Evolutionary conservation across 805 yeast species (phyloP).

Genomic region (Candida xiaguanensis): DNA sequence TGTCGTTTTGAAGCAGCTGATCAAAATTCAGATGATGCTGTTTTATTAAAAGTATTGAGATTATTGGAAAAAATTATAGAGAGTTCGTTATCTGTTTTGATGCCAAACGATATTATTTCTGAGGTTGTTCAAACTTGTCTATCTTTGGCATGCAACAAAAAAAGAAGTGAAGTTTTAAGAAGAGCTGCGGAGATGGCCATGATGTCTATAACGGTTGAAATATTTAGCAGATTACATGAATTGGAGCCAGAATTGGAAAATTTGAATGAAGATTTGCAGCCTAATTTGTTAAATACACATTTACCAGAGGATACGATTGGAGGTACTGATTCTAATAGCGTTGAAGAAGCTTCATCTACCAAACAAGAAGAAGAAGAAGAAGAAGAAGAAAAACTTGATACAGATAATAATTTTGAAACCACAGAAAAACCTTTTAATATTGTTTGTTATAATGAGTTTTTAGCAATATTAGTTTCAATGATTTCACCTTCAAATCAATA

Average conservation of each 20-base stretch:
- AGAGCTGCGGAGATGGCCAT: slow-evolving; percentile 85
- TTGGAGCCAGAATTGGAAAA: slow-evolving; percentile 53
- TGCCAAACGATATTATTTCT: slow-evolving; percentile 78
- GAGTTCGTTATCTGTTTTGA: slow-evolving; percentile 59
- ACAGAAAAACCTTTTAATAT: slow-evolving; percentile 59
- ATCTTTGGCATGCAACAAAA: slow-evolving; percentile 86
- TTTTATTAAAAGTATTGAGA: slow-evolving; percentile 75
- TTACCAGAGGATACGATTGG: slow-evolving; percentile 62
- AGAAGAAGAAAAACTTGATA: slow-evolving; percentile 13
- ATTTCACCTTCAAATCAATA: slow-evolving; percentile 78
- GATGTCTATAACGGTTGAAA: slow-evolving; percentile 60
- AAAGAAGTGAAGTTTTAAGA: slow-evolving; percentile 85
- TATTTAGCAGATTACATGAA: slow-evolving; percentile 57
- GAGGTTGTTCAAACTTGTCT: slow-evolving; percentile 90
- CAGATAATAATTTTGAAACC: neutral
- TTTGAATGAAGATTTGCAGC: slow-evolving; percentile 38
- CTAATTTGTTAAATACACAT: slow-evolving; percentile 43
- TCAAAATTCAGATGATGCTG: slow-evolving; percentile 88
- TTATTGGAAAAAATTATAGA: slow-evolving; percentile 63
- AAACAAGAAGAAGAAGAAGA: slow-evolving; percentile 9
- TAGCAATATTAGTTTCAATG: slow-evolving; percentile 73
- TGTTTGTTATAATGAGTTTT: slow-evolving; percentile 69
- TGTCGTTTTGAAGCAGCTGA: slow-evolving; percentile 96
- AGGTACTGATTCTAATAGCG: slow-evolving; percentile 26
- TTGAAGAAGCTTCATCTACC: slow-evolving; percentile 6